phyloP scores from a whole-genome alignment of 371 early-diverging fungal species.

The Parasitella parasitica region DNA sequence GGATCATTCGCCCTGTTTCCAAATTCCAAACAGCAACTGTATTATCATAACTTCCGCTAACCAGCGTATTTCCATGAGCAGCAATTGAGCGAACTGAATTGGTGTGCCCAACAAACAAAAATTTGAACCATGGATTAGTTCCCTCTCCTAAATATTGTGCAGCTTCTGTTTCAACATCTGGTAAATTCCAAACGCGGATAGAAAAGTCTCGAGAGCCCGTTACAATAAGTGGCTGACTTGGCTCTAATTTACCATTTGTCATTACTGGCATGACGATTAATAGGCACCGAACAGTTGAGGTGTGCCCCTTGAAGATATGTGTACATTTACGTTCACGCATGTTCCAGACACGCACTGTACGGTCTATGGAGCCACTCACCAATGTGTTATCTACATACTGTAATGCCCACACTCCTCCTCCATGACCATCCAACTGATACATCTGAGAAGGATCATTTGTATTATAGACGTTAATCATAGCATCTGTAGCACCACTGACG shows the following conservation, averaged over 20 bases:
- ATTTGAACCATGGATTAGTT: slow-evolving; percentile 62
- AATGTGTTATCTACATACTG: slow-evolving; percentile 84
- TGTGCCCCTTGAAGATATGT: slow-evolving; percentile 91
- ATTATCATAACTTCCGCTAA: slow-evolving; percentile 94
- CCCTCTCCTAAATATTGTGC: slow-evolving; percentile 32
- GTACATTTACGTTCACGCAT: slow-evolving; percentile 85
- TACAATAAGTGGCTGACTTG: slow-evolving; percentile 77
- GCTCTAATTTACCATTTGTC: slow-evolving; percentile 55
- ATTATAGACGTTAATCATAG: slow-evolving; percentile 85
- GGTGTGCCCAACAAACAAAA: slow-evolving; percentile 80
- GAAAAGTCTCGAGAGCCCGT: slow-evolving; percentile 97
- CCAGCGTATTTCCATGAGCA: slow-evolving; percentile 77
- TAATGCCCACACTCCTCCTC: slow-evolving; percentile 98
- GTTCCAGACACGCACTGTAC: slow-evolving; percentile 97
- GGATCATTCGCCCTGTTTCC: slow-evolving; percentile 62
- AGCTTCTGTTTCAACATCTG: slow-evolving; percentile 42
- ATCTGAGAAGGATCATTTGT: slow-evolving; percentile 57
- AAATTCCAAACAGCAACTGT: slow-evolving; percentile 93
- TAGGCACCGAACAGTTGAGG: slow-evolving; percentile 94
- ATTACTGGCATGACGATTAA: slow-evolving; percentile 78
- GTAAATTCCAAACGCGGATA: slow-evolving; percentile 92
- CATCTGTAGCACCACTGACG: slow-evolving; percentile 89
- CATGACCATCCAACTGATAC: slow-evolving; percentile 82
- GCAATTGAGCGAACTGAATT: slow-evolving; percentile 93
- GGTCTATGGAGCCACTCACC: slow-evolving; percentile 97